Base-by-base conservation (phyloP, 108 stramenopile genomes). In the Skeletonema menzelii region DNA sequence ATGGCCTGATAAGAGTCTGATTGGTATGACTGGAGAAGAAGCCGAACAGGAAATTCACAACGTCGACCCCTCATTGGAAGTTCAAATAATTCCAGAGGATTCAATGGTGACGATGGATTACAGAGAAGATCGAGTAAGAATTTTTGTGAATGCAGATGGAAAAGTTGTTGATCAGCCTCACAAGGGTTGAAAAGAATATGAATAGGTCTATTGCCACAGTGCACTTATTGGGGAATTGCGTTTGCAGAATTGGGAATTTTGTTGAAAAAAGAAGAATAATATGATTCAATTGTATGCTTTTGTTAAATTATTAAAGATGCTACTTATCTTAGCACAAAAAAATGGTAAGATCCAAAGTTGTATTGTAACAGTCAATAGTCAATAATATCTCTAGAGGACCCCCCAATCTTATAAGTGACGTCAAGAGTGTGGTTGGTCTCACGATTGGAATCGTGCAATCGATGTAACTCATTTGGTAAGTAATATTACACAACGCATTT, bases 31-130 rank as follows among this genome's bases (percentile, higher is more conserved):
- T 31, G 85, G 80, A 24, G 76, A 82, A 57, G 80, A 86, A 22
- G 85, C 85, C 56, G 72, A 76, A 38, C 15, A 49, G 19, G 59
- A 37, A 8, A 63, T 84, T 17, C 55, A 47, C 27, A 27, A 26
- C 30, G 49, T 55, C 6, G 63, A 63, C 30, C 15, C 56, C 1
- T 38, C 56, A 12, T 44, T 75, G 30, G 53, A 56, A 38, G 76
- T 77, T 22, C 59, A 69, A 1, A 56, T 88, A 13, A 3, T 86
- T 0, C 82, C 82, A 2, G 71, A 75, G 47, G 82, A 70, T 56
- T 63, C 77, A 30, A 77, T 85, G 75, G 66, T 85, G 38, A 87
- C 86, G 8, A 84, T 79, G 86, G 86, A 89, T 62, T 89, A 81
- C 69, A 61, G 83, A 22, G 49, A 30, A 47, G 83, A 85, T 72